Base-by-base conservation (phyloP, 192 early-diverging fungal species). In the Coemansia asiatica region DNA sequence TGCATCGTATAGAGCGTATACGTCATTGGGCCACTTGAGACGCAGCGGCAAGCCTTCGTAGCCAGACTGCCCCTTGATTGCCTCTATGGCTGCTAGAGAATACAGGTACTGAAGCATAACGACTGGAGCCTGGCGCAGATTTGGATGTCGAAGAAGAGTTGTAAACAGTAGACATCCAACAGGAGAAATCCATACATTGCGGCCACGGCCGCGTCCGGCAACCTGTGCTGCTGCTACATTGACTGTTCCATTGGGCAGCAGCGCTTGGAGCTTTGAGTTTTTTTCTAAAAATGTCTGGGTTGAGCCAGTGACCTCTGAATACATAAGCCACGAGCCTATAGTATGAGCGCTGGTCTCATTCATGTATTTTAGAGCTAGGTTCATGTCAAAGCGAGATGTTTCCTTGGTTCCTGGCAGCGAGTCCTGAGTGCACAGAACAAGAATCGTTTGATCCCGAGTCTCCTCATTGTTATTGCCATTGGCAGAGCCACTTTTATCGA, bases 1-100 rank as follows among this genome's bases (percentile, higher is more conserved):
- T 7, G 51, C 12, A 44, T 60, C 64, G 47, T 84, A 67, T 67
- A 87, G 72, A 0, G 85, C 91, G 75, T 99, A 99, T 21, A 99
- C 85, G 68, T 99, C 97, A 67, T 99, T 99, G 48, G 97, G 97
- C 97, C 97, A 99, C 77, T 99, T 99, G 50, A 99, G 74, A 31
- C 86, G 85, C 60, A 99, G 70, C 0, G 94, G 92, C 15, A 97
- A 64, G 18, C 89, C 72, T 67, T 90, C 91, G 71, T 92, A 94
- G 6, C 91, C 94, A 2, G 83, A 82, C 60, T 81, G 71, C 0
- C 79, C 55, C 31, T 87, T 79, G 21, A 97, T 77, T 8, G 91
- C 89, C 68, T 93, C 89, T 6, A 94, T 91, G 7, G 94, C 84
- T 4, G 97, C 90, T 25, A 98, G 64, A 4, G 89, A 90, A 44